These are phyloP conservation scores for Citrus trifoliata DNA, from an alignment of 345 rosid species.

Conservation along the genomic window DNA sequence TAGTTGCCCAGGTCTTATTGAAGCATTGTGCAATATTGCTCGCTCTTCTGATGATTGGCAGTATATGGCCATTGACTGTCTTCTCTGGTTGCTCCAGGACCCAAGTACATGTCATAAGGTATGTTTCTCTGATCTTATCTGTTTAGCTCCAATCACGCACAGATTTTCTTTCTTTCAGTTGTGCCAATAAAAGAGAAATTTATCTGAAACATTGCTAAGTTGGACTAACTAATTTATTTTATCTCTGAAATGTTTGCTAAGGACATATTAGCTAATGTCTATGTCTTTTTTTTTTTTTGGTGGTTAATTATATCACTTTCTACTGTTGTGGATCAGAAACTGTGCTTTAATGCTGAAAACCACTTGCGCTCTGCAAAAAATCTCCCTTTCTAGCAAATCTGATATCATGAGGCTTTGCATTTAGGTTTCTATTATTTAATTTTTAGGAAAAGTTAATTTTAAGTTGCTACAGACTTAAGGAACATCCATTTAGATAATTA, in stretches of 20 bases:
- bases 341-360: too few relatives aligned
- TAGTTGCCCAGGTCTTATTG: slow-evolving; percentile 76
- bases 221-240: background rate
- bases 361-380: too few relatives aligned
- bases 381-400: background rate
- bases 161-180: background rate
- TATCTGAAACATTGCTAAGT: background rate
- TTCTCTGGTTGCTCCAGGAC: slow-evolving; percentile 96
- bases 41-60: slow-evolving; percentile 99
- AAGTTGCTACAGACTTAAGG: background rate
- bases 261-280: background rate
- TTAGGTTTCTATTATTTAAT: background rate
- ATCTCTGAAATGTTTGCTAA: background rate
- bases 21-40: slow-evolving; percentile 88
- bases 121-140: background rate
- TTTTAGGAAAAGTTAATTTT: background rate
- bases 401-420: background rate
- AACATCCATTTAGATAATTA: background rate
- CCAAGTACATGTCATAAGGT: slow-evolving; percentile 85
- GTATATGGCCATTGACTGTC: slow-evolving; percentile 97
- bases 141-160: background rate
- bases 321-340: too few relatives aligned
- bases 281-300: background rate
- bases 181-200: background rate
- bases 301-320: too few relatives aligned